Conservation (phyloP, 305 asterid genomes). For the Fraxinus latifolia region DNA sequence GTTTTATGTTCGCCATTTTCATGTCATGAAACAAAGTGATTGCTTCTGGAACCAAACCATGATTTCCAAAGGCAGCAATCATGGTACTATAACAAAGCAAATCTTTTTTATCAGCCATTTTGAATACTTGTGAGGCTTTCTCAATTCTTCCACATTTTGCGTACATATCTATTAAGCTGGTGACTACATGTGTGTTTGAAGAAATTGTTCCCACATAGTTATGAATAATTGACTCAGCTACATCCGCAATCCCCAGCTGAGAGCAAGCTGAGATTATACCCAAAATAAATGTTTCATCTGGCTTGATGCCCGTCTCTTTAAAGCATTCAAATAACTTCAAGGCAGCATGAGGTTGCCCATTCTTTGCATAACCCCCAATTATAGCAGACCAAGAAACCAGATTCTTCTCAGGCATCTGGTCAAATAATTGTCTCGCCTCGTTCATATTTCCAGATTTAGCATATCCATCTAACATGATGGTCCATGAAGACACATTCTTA, state of each 20-base stretch:
- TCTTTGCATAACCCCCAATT: slow-evolving; percentile 14
- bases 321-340: slow-evolving; percentile 12
- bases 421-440: slow-evolving; percentile 6
- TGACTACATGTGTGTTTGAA: slow-evolving; percentile 21
- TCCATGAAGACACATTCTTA: slow-evolving; percentile 26
- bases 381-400: slow-evolving; percentile 24
- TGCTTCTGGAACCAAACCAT: slow-evolving; percentile 16
- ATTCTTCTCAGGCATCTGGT: slow-evolving; percentile 18
- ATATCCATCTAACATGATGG: slow-evolving; percentile 25
- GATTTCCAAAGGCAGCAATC: slow-evolving; percentile 19
- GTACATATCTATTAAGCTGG: slow-evolving; percentile 23
- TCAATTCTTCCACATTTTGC: slow-evolving; percentile 31
- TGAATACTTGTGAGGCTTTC: slow-evolving; percentile 23
- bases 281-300: slow-evolving; percentile 6
- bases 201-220: slow-evolving; percentile 2
- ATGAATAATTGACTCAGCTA: slow-evolving; percentile 15
- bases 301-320: background rate
- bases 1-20: slow-evolving; percentile 17
- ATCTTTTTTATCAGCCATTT: slow-evolving; percentile 10
- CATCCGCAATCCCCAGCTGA: slow-evolving; percentile 22
- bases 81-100: slow-evolving; percentile 21
- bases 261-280: slow-evolving; percentile 26
- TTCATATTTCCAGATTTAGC: slow-evolving; percentile 10
- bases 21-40: slow-evolving; percentile 17
- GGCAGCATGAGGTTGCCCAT: slow-evolving; percentile 19